Base-by-base conservation (phyloP, 176 grass and related monocot genomes). In the Zoysia japonica region DNA sequence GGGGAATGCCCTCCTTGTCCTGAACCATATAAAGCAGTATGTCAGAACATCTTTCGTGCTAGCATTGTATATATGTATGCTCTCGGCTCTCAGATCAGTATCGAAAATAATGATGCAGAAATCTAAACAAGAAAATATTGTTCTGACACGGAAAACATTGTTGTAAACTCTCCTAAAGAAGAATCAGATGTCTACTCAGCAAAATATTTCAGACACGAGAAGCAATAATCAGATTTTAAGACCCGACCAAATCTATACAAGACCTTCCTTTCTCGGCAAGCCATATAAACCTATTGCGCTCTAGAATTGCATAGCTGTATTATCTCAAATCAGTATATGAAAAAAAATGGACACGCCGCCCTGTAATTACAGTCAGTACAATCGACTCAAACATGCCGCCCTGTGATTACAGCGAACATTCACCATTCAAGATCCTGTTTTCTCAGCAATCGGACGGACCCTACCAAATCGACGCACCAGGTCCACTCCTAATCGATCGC, bases 1-100 rank as follows among this genome's bases (percentile, higher is more conserved):
- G 84, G n/a, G 86, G 86, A 13, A 97, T 93, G n/a, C 57, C 19
- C 46, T 35, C 12, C 37, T 97, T 93, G 80, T 91, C 91, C 88
- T 97, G 75, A 79, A 71, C 36, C 11, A 70, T 39, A 54, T 15
- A 68, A 64, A 65, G 20, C 41, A 37, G 59, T 11, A 38, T 14
- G 57, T 45, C 7, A 72, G 49, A 48, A 47, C 79, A 47, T 15
- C 38, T 12, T 7, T 43, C 11, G 43, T 50, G 38, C 49, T 77
- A 40, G 15, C 75, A 70, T 14, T 5, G 19, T 67, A 68, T 11
- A 74, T 7, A 7, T 80, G 6, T 6, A 66, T 3, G 28, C 16
- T 20, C 6, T 48, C 9, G 9, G 2, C 20, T 20, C 3, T 28
- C 0, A 43, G 6, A 43, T 11, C 2, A 2, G 14, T 16, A 17